Base-by-base conservation (phyloP, 331 rosid species). In the Saraca asoca region DNA sequence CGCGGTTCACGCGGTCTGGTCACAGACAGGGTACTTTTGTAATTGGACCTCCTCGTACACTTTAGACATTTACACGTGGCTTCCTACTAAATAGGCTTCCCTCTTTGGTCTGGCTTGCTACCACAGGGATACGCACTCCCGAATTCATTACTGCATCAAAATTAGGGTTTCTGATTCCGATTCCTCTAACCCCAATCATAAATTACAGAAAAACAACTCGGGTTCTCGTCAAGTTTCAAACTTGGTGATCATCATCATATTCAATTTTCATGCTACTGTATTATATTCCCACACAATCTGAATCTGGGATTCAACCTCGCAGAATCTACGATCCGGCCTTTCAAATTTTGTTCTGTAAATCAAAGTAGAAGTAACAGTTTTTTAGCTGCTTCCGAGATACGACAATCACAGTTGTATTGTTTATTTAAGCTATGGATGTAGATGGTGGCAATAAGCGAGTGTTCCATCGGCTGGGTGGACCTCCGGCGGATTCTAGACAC, bases 361-460 rank as follows among this genome's bases (percentile, higher is more conserved):
- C 37, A 11, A 42, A 3, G 15, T 14, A 33, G n/a, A 52, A 54
- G 45, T 7, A 44, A 58, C 45, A 56, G 12, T 5, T 51, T 63
- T 59, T 15, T 5, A 2, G 5, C 11, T 24, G 39, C 52, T 20
- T 53, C 17, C 6, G 12, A 11, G 39, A 5, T 24, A 1, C 31
- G 31, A 24, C 31, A 4, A 53, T 39, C 53, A 2, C 19, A 12
- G 13, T 75, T 7, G 15, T 38, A 33, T 54, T 51, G 12, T 16
- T 20, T 39, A 35, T 17, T 33, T 33, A 59, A 66, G 72, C 82
- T 31, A 91, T 93, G 98, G 98, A 93, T 71, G 52, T 79, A 8
- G 95, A 93, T 44, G 91, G 94, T 16, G 83, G 90, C 15, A 75
- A 58, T 72, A 89, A 93, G 80, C 96, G 98, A 58, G 85, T 85